Conservation (phyloP, 75 land plant genomes). For the Cryptomeria japonica region DNA sequence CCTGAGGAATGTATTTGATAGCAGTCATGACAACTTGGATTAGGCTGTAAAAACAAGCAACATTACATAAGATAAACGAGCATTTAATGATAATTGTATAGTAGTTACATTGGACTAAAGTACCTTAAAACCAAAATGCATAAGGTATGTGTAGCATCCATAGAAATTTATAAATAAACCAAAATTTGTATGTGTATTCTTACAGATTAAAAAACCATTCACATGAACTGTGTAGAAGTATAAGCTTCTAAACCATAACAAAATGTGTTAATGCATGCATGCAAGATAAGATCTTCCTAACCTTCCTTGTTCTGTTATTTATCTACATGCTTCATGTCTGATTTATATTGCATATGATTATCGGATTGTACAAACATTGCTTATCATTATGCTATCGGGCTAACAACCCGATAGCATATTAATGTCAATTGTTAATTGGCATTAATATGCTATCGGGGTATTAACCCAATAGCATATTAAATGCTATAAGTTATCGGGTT, state of each 20-base stretch:
- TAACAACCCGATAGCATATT: no score
- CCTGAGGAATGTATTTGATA: slow-evolving; percentile 97
- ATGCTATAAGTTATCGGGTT: no score
- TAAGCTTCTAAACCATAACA: neutral
- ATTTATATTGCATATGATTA: no score
- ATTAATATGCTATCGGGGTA: no score
- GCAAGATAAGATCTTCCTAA: no score
- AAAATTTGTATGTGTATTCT: neutral
- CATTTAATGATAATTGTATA: neutral
- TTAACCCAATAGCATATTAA: no score
- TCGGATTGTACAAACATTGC: no score
- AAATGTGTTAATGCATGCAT: no score
- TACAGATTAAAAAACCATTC: neutral
- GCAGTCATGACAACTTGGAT: slow-evolving; percentile 89
- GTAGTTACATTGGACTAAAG: neutral
- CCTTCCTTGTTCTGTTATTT: no score
- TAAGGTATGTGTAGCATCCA: neutral
- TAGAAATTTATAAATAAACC: neutral
- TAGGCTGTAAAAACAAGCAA: slow-evolving; percentile 46
- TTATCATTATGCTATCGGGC: no score
- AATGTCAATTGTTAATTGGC: no score
- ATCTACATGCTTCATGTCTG: no score
- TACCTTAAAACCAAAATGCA: neutral
- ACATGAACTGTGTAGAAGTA: neutral
- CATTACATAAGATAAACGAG: neutral